phyloP scores from a whole-genome alignment of 23 red algal genomes.

The Gracilariopsis chorda region DNA sequence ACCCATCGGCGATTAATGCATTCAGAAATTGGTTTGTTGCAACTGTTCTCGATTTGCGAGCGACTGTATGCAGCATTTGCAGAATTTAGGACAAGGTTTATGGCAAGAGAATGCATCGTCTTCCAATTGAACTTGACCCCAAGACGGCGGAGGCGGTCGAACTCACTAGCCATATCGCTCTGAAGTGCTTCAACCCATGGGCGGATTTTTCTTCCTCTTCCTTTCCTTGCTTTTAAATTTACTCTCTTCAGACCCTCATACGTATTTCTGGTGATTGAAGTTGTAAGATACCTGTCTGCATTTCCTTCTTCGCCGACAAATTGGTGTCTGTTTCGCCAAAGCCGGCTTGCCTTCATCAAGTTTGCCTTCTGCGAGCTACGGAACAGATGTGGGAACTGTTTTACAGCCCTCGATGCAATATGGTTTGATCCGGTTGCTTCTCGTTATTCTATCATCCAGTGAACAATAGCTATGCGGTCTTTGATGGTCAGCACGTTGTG shows the following conservation, averaged over 20 bases:
- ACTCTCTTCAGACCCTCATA: not conserved
- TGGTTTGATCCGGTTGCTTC: not conserved
- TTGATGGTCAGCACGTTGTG: not conserved
- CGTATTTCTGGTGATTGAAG: not conserved
- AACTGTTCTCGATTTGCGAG: not conserved
- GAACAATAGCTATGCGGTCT: not conserved
- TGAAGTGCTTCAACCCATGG: slow-evolving; percentile 15
- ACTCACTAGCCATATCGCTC: not conserved
- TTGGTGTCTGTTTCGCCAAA: not conserved
- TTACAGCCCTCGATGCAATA: not conserved
- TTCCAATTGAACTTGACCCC: slow-evolving; percentile 15
- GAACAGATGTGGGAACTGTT: not conserved
- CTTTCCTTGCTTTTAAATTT: slow-evolving; percentile 6
- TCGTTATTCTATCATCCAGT: not conserved
- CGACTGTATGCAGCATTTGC: not conserved
- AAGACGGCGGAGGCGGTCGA: not conserved
- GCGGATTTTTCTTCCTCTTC: not conserved
- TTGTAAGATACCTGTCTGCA: not conserved
- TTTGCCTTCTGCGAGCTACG: not conserved
- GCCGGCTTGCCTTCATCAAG: not conserved
- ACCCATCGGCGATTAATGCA: not conserved
- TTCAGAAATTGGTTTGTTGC: not conserved
- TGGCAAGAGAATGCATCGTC: not conserved
- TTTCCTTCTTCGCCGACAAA: not conserved
- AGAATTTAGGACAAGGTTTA: not conserved